A percentile compares a stretch with the other conserved stretches of the same genome.
Conservation (phyloP, 305 asterid species). For the Fraxinus velutina region DNA sequence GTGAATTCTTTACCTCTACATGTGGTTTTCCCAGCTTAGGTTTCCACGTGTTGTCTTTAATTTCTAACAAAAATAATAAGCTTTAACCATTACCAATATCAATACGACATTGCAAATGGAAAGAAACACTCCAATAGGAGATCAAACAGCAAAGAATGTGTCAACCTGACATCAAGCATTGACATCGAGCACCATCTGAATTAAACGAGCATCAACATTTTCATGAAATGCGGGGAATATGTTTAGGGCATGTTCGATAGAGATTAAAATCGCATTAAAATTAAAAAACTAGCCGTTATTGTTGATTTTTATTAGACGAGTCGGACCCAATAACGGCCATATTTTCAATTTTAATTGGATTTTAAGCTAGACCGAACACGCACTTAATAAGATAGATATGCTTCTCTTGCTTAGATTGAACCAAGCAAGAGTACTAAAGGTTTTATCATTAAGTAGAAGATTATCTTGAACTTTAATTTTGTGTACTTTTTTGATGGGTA, state of each 20-base stretch:
- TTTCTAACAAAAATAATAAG: conserved; percentile 4
- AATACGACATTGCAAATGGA: conserved; percentile 25
- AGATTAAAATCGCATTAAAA: too few species aligned
- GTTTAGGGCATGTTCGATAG: too few species aligned
- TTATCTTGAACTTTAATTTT: conserved; percentile 76
- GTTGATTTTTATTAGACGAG: too few species aligned
- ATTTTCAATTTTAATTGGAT: too few species aligned
- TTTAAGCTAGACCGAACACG: too few species aligned
- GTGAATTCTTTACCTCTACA: not conserved
- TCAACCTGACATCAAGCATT: conserved; percentile 60
- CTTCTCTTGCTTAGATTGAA: not conserved
- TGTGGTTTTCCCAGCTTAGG: not conserved
- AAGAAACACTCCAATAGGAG: conserved; percentile 95
- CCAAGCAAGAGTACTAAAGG: not conserved
- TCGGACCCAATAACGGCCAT: too few species aligned
- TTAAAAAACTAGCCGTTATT: too few species aligned
- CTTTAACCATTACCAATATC: conserved; percentile 65
- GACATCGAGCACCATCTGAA: conserved; percentile 5
- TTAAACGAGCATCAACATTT: conserved; percentile 3
- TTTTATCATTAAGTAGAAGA: not conserved
- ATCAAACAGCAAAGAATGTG: conserved; percentile 86
- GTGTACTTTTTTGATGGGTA: conserved; percentile 76
- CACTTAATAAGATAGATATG: not conserved
- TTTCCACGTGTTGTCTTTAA: not conserved
- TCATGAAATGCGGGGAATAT: not conserved